Evolutionary conservation across 2,329 filamentous ascomycete species (phyloP), one percentile per base, ranked within the genome.

Genomic region (Apiospora kogelbergensis): DNA sequence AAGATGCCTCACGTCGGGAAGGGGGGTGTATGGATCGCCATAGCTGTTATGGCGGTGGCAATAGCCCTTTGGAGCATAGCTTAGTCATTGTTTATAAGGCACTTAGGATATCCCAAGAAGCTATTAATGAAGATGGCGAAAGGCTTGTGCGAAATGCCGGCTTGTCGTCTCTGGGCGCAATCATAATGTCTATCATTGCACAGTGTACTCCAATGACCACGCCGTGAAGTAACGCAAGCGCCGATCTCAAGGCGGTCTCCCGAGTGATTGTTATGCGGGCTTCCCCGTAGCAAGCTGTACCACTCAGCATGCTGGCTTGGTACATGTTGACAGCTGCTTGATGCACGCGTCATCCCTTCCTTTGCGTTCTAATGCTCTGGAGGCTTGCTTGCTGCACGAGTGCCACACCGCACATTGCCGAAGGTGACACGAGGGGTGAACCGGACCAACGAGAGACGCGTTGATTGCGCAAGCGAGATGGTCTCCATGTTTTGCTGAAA

Each of bases 381-480:
- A 60, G 30, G 30, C 30, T 37, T 33, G 48, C 48, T 57, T 57
- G 48, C 48, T 33, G 24, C 26, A 30, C 26, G n/a, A 20, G 6
- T 57, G 48, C 48, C 48, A 57, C 48, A 57, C 53, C 30, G 53
- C 53, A 60, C 53, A 60, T 37, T 60, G 53, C 53, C 53, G 53
- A n/a, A 37, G 30, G 53, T 37, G 53, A 60, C 53, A 60, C 30
- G 30, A 17, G 22, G 26, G 30, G 33, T 17, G 17, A 37, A 60
- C 37, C 30, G 30, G 53, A 60, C 53, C 53, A 60, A 60, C n/a
- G 30, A 60, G 53, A 60, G 53, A 60, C 53, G 53, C 53, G 53
- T 37, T 60, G 30, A 37, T 26, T 60, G 53, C 53, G 17, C 30
- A 60, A 33, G 53, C 53, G 53, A 60, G 53, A 60, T 60, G 30